Base-by-base conservation (phyloP, 306 rosid species). In the Lablab purpureus region DNA sequence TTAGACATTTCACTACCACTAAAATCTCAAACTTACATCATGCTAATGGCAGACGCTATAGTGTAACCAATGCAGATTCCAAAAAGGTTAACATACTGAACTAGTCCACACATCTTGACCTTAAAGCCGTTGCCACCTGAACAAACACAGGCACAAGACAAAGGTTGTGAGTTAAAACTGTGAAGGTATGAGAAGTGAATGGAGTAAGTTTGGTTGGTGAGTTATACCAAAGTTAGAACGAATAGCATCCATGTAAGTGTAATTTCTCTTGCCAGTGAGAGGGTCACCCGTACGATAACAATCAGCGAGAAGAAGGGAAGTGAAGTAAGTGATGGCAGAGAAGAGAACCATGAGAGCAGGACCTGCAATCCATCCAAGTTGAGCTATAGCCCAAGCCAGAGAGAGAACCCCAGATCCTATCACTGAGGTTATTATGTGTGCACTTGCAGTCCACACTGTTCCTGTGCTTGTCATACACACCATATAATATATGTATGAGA, bases 311-410 rank as follows among this genome's bases (percentile, higher is more conserved):
- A 94, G 96, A 41, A 82, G 41, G 4, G 98, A 85, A 9, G 97
- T 94, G 84, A 89, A 94, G 83, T 85, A 92, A 77, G 98, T 94
- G 32, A 94, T 92, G 51, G 80, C n/a, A 25, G 97, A 78, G 86
- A 94, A 94, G 82, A 94, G 58, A 23, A 90, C 23, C 98, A 94
- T 88, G 5, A 82, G 87, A 41, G 77, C 43, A 11, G 98, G 98
- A 63, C 98, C 98, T 71, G 91, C 96, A 56, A 92, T 32, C 98
- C 98, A 94, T 66, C 98, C 98, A 30, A 94, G 96, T 76, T 94
- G 98, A 30, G 98, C 98, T 7, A 77, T 81, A 7, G 98, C 97
- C 92, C 92, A 94, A 51, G 97, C 97, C 83, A 94, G 70, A 2
- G 98, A 80, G 19, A 92, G 50, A 63, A 94, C 98, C 4, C 98